phyloP scores from a whole-genome alignment of 2,329 filamentous ascomycete species.

The Penicillium sp. region DNA sequence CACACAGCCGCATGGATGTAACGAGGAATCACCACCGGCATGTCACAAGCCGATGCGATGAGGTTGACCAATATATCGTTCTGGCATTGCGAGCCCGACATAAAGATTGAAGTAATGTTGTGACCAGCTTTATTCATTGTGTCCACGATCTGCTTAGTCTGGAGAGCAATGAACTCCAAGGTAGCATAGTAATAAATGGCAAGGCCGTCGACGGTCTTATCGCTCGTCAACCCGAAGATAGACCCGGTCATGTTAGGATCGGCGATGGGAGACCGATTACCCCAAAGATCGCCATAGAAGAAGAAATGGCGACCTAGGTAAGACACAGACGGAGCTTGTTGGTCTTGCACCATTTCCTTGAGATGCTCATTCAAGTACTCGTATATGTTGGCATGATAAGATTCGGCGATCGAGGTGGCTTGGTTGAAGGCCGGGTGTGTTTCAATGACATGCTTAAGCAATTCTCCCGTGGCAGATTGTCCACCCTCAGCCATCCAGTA shows the following conservation, averaged over 20 bases:
- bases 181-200: conserved; percentile 92
- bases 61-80: conserved; percentile 90
- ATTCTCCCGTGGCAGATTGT: conserved; percentile 92
- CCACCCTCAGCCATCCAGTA: conserved; percentile 98
- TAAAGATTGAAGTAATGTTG: conserved; percentile 89
- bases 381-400: conserved; percentile 85
- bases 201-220: conserved; percentile 83
- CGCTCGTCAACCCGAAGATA: conserved; percentile 80
- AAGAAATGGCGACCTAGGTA: conserved; percentile 93
- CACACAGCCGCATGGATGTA: conserved; percentile 96
- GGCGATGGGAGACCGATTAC: conserved; percentile 90
- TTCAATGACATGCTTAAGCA: conserved; percentile 91
- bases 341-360: conserved; percentile 68
- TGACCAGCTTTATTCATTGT: conserved; percentile 91
- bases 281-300: conserved; percentile 97
- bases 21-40: conserved; percentile 89
- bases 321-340: conserved; percentile 71
- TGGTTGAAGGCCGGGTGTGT: conserved; percentile 89
- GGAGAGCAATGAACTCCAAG: conserved; percentile 97
- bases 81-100: conserved; percentile 97
- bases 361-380: conserved; percentile 91
- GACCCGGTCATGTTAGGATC: conserved; percentile 91
- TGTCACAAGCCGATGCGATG: conserved; percentile 83
- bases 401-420: conserved; percentile 74
- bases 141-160: conserved; percentile 93